Evolutionary conservation across 2,329 filamentous ascomycete species (phyloP), one percentile per base, ranked within the genome.

Genomic region (Calonectria honghensis): DNA sequence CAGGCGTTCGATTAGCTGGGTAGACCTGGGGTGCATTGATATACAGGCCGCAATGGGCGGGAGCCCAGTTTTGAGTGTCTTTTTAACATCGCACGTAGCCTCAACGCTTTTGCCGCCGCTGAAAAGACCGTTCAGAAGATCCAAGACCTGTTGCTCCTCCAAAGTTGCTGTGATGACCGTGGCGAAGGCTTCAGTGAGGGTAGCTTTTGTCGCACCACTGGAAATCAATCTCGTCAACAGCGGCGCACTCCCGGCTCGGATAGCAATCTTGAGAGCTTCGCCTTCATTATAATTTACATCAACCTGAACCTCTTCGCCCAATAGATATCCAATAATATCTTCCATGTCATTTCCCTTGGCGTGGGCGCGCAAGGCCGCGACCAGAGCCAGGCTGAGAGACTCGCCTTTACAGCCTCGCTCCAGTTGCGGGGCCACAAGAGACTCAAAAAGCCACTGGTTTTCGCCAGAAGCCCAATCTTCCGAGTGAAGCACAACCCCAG

Each of bases 241-340:
- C 4, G 57, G 9, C 20, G 13, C 41, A 16, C 51, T n/a, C 6
- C 45, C 52, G 20, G 54, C 37, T 29, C 45, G 32, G 24, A 50
- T 32, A 9, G 72, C 72, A 29, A 71, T 54, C 24, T 68, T 68
- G 14, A 71, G 39, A 20, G 63, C 72, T 20, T 71, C 45, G 18
- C 72, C 72, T 20, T 71, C 16, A 9, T 31, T 16, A 45, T 61
- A 71, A 37, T 74, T 74, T 16, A 74, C 67, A 48, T 71, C 68
- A 18, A 67, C 68, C 16, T 39, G 20, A 9, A 24, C 37, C 14
- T 35, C 67, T 7, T 68, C 48, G 6, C 39, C 54, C 18, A 71
- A 61, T 11, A 71, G 69, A 13, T 35, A 27, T 1, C 71, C 68
- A 10, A 73, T 48, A 11, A 71, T 31, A 14, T 59, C 68, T n/a